Conservation (phyloP, 176 grass and related monocot species). For the Aegilops umbellulata region DNA sequence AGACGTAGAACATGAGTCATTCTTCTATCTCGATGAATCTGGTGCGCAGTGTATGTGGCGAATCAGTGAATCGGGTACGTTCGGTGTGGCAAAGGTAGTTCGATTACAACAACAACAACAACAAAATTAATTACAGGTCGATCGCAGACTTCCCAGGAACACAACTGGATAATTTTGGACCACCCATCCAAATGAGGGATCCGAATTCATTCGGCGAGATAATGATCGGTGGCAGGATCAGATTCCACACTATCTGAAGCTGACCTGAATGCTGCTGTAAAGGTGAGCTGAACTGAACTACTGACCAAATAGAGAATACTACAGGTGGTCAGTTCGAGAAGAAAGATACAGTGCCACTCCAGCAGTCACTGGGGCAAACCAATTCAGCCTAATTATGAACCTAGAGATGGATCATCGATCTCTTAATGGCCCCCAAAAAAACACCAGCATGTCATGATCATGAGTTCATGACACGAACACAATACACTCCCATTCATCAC, state of each 20-base stretch:
- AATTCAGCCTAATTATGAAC: not conserved
- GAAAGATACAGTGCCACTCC: not conserved
- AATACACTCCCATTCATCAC: constrained; percentile 25
- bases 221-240: constrained; percentile 26
- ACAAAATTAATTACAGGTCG: not conserved
- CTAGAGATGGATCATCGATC: constrained; percentile 31
- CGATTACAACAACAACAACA: not conserved
- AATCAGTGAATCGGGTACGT: not conserved
- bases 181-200: constrained; percentile 3
- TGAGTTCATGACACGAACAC: not conserved
- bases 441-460: not conserved
- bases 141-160: not conserved
- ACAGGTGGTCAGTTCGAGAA: not conserved
- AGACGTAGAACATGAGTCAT: too few relatives aligned
- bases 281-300: not conserved
- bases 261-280: constrained; percentile 5
- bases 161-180: not conserved
- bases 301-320: not conserved
- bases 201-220: constrained; percentile 3
- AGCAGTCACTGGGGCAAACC: constrained; percentile 10
- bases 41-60: too few relatives aligned
- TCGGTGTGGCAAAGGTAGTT: not conserved
- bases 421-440: not conserved
- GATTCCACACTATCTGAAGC: constrained; percentile 29
- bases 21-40: not conserved